Percentiles rank a stretch among this genome's conserved stretches.
Conservation (phyloP, 257 asterid species). For the Solanum rostratum region DNA sequence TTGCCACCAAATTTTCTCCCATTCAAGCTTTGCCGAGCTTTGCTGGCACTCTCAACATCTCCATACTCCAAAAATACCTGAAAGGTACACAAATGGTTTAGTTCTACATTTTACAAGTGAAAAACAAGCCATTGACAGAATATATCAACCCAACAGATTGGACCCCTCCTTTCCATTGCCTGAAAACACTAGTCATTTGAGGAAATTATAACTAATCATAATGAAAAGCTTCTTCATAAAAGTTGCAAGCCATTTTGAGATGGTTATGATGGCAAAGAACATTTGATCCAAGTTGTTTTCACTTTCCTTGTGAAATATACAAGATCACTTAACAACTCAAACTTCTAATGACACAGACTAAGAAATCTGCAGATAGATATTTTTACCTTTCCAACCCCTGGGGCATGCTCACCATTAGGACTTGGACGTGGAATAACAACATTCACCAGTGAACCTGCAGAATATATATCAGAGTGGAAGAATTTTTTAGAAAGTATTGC, state of each 20-base stretch:
- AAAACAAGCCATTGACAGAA: not conserved
- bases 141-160: not conserved
- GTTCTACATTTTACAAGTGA: not conserved
- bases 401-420: slow-evolving; percentile 50
- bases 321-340: not conserved
- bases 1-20: slow-evolving; percentile 93
- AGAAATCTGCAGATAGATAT: not conserved
- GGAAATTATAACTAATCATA: not conserved
- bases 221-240: no score
- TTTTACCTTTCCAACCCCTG: slow-evolving; percentile 94
- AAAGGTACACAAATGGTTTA: not conserved
- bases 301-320: not conserved
- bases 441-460: slow-evolving; percentile 70
- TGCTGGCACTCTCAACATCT: slow-evolving; percentile 63
- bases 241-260: not conserved
- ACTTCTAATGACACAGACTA: not conserved
- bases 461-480: not conserved
- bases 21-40: slow-evolving; percentile 67
- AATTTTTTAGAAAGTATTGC: slow-evolving; percentile 4
- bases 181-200: not conserved
- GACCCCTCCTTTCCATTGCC: not conserved
- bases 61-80: slow-evolving; percentile 78
- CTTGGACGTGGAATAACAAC: slow-evolving; percentile 78
- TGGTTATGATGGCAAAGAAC: not conserved
- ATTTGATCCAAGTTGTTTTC: not conserved